Conservation (phyloP, 2,329 filamentous ascomycete species). For the Fusarium duplospermum region DNA sequence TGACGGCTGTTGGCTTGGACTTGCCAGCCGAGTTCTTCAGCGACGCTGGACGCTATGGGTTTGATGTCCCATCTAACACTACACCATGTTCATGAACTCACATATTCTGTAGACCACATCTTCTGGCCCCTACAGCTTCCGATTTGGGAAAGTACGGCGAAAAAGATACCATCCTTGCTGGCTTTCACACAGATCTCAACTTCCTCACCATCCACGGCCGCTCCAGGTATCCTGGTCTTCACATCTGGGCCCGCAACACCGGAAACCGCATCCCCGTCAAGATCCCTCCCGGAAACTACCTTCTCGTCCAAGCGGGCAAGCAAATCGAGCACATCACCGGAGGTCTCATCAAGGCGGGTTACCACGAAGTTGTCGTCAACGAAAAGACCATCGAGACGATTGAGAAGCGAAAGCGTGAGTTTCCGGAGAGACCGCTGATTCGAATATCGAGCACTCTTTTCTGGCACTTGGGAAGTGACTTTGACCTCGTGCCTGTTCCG, state of each 20-base stretch:
- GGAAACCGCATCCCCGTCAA: conserved; percentile 68
- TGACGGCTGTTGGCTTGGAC: conserved; percentile 68
- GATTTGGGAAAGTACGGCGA: conserved; percentile 65
- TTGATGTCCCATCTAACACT: background rate
- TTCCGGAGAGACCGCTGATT: conserved; percentile 63
- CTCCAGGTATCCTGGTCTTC: conserved; percentile 69
- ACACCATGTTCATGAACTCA: background rate
- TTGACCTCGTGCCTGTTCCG: conserved; percentile 64
- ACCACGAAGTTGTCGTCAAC: conserved; percentile 71
- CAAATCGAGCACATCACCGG: conserved; percentile 72
- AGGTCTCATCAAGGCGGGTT: conserved; percentile 70
- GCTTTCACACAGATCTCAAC: conserved; percentile 74
- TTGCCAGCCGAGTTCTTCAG: conserved; percentile 65
- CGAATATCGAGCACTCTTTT: conserved; percentile 72
- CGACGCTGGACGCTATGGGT: conserved; percentile 67
- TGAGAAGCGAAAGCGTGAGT: conserved; percentile 53
- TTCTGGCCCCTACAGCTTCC: conserved; percentile 70
- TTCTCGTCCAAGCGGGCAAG: conserved; percentile 72
- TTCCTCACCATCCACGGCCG: conserved; percentile 74
- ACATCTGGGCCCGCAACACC: conserved; percentile 74
- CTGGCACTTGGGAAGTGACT: conserved; percentile 69
- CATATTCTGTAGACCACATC: conserved; percentile 60
- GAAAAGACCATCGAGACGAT: conserved; percentile 62
- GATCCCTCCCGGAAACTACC: conserved; percentile 68
- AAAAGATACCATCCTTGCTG: conserved; percentile 69